Percentiles rank a stretch among this genome's conserved stretches.
Evolutionary conservation across 441 rosid genomes (phyloP).

Genomic region (Mallotus repandus): DNA sequence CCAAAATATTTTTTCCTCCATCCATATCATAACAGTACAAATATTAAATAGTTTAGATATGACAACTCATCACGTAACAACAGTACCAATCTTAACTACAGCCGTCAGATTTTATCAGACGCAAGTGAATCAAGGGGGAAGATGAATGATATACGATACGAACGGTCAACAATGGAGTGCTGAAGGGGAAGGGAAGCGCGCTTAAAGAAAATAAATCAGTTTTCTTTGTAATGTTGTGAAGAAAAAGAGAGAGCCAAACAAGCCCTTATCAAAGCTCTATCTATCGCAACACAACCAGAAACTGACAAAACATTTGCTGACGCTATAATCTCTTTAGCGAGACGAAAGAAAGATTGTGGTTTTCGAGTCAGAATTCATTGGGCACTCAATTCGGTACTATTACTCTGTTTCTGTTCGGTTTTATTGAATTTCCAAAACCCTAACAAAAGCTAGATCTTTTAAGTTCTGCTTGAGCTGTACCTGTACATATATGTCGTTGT

Average conservation of each 20-base stretch:
- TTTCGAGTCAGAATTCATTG: conserved; percentile 42
- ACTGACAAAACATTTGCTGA: conserved; percentile 24
- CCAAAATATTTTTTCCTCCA: too few relatives aligned
- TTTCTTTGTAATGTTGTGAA: conserved; percentile 28
- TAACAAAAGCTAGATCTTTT: too few relatives aligned
- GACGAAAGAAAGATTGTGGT: conserved; percentile 23
- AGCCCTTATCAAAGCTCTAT: conserved; percentile 45
- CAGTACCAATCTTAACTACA: not conserved
- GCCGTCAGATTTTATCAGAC: not conserved
- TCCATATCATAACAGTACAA: too few relatives aligned
- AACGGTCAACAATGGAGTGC: not conserved
- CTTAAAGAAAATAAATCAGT: not conserved
- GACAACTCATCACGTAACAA: too few relatives aligned
- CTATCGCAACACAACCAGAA: conserved; percentile 11
- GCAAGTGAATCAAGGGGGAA: not conserved
- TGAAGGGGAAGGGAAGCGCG: not conserved
- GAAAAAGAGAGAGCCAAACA: conserved; percentile 57
- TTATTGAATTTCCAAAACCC: conserved; percentile 3
- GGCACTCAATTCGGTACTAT: conserved; percentile 44
- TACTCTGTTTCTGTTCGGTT: not conserved
- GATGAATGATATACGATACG: not conserved
- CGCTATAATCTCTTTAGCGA: conserved; percentile 3
- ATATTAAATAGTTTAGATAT: too few relatives aligned
- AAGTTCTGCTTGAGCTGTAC: too few relatives aligned
- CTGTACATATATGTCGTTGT: not conserved